These are phyloP conservation scores for Ceratocystis cubensis DNA, from an alignment of 2,329 filamentous ascomycete species.

Conservation along the genomic window DNA sequence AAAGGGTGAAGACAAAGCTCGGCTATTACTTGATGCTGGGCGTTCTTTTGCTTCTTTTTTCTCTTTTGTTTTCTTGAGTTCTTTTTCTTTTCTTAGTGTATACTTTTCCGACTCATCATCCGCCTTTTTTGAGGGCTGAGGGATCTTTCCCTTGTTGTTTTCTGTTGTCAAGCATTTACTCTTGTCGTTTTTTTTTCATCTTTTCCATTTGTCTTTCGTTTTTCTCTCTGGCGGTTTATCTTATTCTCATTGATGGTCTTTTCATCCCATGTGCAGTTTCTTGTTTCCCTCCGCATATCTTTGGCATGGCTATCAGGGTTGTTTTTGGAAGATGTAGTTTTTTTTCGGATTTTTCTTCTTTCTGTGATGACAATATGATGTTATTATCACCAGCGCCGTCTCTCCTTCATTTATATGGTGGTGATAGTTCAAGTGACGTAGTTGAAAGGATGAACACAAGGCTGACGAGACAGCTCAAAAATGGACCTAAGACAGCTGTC, in stretches of 20 bases:
- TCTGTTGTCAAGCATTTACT: conserved; percentile 13
- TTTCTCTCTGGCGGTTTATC: background rate
- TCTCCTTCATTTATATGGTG: background rate
- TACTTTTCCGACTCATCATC: conserved; percentile 9
- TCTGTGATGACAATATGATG: conserved; percentile 2
- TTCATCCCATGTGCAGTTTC: conserved; percentile 11
- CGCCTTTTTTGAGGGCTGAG: conserved; percentile 20
- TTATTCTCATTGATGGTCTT: conserved; percentile 5
- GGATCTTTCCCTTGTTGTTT: too few species aligned
- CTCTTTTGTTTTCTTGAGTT: conserved; percentile 19
- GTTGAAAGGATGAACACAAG: background rate
- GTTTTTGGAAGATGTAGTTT: conserved; percentile 8
- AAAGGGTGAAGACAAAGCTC: background rate
- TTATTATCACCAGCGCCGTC: background rate
- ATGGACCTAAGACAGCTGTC: background rate
- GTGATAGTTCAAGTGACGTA: background rate
- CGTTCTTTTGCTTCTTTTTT: conserved; percentile 3
- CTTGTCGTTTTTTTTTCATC: background rate
- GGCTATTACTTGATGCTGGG: background rate
- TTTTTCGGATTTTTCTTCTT: conserved; percentile 7
- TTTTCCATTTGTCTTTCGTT: conserved; percentile 6
- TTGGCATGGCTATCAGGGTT: background rate
- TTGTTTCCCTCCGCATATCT: conserved; percentile 10
- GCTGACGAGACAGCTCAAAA: background rate
- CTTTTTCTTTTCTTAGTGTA: conserved; percentile 23